These are phyloP conservation scores for Cyberlindnera bimundalis DNA, from an alignment of 805 yeast genomes.

Conservation along the genomic window DNA sequence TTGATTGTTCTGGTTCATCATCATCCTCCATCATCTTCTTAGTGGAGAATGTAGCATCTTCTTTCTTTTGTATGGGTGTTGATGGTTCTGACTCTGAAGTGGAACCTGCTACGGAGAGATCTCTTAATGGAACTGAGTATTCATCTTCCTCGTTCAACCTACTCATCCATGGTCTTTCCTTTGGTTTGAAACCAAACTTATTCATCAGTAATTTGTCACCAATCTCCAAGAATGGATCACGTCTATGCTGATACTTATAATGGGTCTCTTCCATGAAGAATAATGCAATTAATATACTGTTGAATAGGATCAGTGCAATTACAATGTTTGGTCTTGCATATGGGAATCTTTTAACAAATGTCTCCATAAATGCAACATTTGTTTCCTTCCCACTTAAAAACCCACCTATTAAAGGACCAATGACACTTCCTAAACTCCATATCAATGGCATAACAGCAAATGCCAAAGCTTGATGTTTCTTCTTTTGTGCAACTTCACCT, in stretches of 20 bases:
- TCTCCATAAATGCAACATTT: slow-evolving; percentile 7
- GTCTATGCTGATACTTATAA: slow-evolving; percentile 14
- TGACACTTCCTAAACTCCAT: slow-evolving; percentile 14
- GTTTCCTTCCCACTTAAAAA: slow-evolving; percentile 14
- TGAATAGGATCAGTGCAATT: slow-evolving; percentile 6
- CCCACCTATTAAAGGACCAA: slow-evolving; percentile 23
- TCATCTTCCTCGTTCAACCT: background rate
- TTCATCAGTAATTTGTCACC: slow-evolving; percentile 8
- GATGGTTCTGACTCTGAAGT: background rate
- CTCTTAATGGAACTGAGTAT: background rate
- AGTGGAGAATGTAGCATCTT: background rate
- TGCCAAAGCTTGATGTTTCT: slow-evolving; percentile 18
- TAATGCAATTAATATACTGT: slow-evolving; percentile 9
- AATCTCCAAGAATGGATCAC: slow-evolving; percentile 15
- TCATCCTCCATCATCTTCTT: background rate
- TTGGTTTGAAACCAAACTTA: background rate
- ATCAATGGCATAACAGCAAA: slow-evolving; percentile 20
- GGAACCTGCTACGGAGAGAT: background rate
- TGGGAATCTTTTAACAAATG: slow-evolving; percentile 10
- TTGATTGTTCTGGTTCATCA: background rate
- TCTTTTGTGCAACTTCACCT: slow-evolving; percentile 18
- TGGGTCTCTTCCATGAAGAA: slow-evolving; percentile 22
- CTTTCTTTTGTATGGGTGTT: background rate
- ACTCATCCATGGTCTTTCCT: slow-evolving; percentile 10
- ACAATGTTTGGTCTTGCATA: slow-evolving; percentile 19